These are phyloP conservation scores for Cladorrhinum sp. DNA, from an alignment of 2,329 filamentous ascomycete genomes.

Conservation along the genomic window DNA sequence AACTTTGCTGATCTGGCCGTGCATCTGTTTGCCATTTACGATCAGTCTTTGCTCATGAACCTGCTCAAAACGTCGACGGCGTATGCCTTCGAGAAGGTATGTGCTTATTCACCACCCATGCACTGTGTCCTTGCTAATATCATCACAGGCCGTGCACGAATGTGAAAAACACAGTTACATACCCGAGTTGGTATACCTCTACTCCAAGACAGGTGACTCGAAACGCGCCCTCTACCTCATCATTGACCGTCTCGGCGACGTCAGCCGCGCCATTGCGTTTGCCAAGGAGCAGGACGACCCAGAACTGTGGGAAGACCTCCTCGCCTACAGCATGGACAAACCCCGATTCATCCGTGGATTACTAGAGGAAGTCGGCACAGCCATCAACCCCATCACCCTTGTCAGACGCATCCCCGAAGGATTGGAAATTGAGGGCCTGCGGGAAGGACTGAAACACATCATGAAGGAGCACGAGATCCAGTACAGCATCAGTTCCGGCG, in stretches of 20 bases:
- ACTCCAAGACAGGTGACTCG: conserved; percentile 92
- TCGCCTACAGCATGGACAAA: conserved; percentile 97
- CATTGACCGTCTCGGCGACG: conserved; percentile 87
- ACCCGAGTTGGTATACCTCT: conserved; percentile 89
- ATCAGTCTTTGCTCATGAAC: conserved; percentile 76
- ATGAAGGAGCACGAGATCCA: conserved; percentile 96
- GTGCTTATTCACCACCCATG: conserved; percentile 6
- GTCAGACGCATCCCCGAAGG: conserved; percentile 90
- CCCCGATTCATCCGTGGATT: conserved; percentile 89
- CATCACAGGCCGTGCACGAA: conserved; percentile 59
- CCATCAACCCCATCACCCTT: conserved; percentile 87
- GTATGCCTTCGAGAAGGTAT: conserved; percentile 78
- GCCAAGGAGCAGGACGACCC: conserved; percentile 90
- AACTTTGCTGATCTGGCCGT: conserved; percentile 84
- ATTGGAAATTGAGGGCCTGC: conserved; percentile 83
- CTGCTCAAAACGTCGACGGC: conserved; percentile 81
- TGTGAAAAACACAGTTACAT: conserved; percentile 81
- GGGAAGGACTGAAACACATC: conserved; percentile 84
- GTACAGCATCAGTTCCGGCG: conserved; percentile 85
- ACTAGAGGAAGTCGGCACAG: conserved; percentile 88
- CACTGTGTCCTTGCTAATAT: conserved; percentile 16
- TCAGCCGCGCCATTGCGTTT: conserved; percentile 89
- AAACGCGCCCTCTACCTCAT: conserved; percentile 90
- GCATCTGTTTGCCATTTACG: conserved; percentile 79
- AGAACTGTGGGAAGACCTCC: conserved; percentile 90